Percentiles rank a stretch among this genome's conserved stretches.
phyloP scores from a whole-genome alignment of 495 filamentous ascomycete genomes.

The Recurvomyces mirabilis region DNA sequence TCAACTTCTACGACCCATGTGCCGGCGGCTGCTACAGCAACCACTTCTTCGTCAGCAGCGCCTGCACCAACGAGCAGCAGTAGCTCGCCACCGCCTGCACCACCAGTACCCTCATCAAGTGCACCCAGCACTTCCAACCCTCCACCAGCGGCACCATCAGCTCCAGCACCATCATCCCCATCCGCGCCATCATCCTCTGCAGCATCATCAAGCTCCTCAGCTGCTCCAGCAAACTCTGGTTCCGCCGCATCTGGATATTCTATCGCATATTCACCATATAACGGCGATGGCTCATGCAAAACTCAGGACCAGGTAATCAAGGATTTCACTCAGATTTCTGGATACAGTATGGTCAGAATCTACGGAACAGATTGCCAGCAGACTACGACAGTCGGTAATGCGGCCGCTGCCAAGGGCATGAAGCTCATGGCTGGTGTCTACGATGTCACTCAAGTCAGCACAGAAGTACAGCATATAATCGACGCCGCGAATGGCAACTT shows the following conservation, averaged over 20 bases:
- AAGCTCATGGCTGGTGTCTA: conserved; percentile 66
- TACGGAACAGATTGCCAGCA: conserved; percentile 77
- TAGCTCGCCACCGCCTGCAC: not conserved
- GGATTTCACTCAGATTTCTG: conserved; percentile 46
- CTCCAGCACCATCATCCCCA: conserved; percentile 12
- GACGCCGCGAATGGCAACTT: conserved; percentile 48
- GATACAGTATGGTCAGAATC: conserved; percentile 55
- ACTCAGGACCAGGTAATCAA: conserved; percentile 44
- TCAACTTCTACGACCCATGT: not conserved
- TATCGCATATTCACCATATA: conserved; percentile 68
- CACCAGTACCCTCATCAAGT: too few relatives aligned
- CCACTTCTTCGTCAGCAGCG: conserved; percentile 1
- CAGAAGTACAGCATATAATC: conserved; percentile 43
- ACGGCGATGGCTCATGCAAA: conserved; percentile 54
- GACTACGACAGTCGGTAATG: conserved; percentile 45
- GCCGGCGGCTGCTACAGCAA: not conserved
- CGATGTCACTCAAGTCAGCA: conserved; percentile 45
- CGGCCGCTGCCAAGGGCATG: conserved; percentile 44
- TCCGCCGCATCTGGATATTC: conserved; percentile 31
- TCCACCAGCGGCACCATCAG: conserved; percentile 1
- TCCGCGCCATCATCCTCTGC: not conserved
- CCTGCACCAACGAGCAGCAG: not conserved
- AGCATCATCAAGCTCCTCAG: conserved; percentile 20
- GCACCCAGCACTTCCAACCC: not conserved
- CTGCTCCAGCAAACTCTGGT: conserved; percentile 11